Conservation (phyloP, 2,329 filamentous ascomycete species). For the Claviceps digitariae region DNA sequence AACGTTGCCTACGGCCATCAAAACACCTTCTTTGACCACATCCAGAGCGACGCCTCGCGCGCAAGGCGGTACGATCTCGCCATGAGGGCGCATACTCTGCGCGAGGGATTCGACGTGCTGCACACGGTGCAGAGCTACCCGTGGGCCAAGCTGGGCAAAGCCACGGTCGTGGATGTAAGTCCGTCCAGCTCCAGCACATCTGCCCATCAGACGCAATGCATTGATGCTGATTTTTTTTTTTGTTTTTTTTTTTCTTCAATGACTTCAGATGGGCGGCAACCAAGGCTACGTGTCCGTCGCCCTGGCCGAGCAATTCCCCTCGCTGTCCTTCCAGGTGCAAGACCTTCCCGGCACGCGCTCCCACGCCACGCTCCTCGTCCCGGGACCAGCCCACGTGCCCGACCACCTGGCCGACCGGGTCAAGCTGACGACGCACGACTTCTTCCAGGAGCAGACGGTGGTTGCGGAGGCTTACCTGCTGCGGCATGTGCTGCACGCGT, state of each 20-base stretch:
- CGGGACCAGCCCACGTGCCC: conserved; percentile 14
- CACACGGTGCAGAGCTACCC: conserved; percentile 11
- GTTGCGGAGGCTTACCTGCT: conserved; percentile 40
- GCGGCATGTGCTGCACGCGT: conserved; percentile 43
- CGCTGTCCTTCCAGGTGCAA: conserved; percentile 32
- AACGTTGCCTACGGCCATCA: conserved; percentile 15
- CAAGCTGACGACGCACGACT: conserved; percentile 32
- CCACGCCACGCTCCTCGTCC: conserved; percentile 11
- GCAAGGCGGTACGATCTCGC: conserved; percentile 18
- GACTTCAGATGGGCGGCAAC: conserved; percentile 16
- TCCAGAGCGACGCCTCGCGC: conserved; percentile 14
- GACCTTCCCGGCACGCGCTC: conserved; percentile 30
- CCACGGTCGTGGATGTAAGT: conserved; percentile 16
- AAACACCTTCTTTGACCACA: conserved; percentile 15
- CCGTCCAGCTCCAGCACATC: too few relatives aligned
- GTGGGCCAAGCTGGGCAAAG: conserved; percentile 13
- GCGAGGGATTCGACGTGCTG: conserved; percentile 12
- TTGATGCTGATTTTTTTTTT: too few relatives aligned
- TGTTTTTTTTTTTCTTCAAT: background rate
- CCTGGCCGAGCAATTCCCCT: conserved; percentile 12
- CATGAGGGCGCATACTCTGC: conserved; percentile 16
- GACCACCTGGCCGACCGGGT: conserved; percentile 21
- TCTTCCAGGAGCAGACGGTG: conserved; percentile 36
- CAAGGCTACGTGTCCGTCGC: conserved; percentile 13
- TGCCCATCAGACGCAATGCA: too few relatives aligned